Percentiles rank a stretch among this genome's conserved stretches.
Conservation (phyloP, 129 eudicot species). For the Pittosporum tobira region DNA sequence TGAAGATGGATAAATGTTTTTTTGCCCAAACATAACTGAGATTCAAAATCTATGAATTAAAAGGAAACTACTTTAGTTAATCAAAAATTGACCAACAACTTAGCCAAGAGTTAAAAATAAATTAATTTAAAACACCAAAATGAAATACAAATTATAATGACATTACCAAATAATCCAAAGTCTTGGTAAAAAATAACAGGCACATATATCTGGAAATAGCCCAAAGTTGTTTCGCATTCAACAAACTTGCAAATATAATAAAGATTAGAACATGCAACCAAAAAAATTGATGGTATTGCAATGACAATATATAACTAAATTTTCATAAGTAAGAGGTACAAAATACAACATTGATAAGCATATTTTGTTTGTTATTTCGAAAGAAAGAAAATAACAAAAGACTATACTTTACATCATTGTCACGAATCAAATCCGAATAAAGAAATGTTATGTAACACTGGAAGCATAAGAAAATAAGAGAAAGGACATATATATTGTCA, state of each 20-base stretch:
- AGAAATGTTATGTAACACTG: not conserved
- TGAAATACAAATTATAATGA: constrained; percentile 10
- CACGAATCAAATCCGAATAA: not conserved
- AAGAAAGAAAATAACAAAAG: not conserved
- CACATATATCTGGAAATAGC: constrained; percentile 95
- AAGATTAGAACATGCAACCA: not conserved
- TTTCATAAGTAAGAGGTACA: no score
- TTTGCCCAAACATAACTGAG: not conserved
- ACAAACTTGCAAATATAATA: constrained; percentile 46
- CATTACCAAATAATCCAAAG: constrained; percentile 91
- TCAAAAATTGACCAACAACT: not conserved
- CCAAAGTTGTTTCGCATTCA: constrained; percentile 98
- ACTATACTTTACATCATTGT: not conserved
- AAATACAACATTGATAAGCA: no score
- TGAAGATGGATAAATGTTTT: no score
- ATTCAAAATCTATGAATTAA: not conserved
- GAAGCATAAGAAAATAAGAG: no score
- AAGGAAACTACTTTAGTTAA: not conserved
- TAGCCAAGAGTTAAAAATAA: not conserved
- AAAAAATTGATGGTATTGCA: no score
- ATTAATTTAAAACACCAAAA: not conserved
- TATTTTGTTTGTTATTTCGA: not conserved
- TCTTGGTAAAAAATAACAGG: constrained; percentile 78
- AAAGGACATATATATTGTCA: no score
- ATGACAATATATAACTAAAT: not conserved